These are phyloP conservation scores for Zygosaccharomyces lentus DNA, from an alignment of 805 yeast genomes.

Conservation along the genomic window DNA sequence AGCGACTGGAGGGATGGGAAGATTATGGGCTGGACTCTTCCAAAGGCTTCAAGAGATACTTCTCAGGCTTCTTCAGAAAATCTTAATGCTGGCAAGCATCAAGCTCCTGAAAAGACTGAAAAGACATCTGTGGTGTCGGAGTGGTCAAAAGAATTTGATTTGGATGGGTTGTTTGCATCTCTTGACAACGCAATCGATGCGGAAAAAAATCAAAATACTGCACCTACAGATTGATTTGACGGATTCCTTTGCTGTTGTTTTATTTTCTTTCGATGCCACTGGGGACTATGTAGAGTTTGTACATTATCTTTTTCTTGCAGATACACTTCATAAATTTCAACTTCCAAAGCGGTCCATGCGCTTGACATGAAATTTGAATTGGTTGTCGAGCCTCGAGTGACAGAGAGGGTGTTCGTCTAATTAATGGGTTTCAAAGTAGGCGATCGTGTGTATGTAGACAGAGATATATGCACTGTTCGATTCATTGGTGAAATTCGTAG, in stretches of 20 bases:
- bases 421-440: slow-evolving; percentile 21
- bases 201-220: slow-evolving; percentile 24
- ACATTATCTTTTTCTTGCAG: slow-evolving; percentile 2
- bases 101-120: slow-evolving; percentile 44
- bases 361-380: not conserved
- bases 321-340: not conserved
- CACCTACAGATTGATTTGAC: slow-evolving; percentile 1
- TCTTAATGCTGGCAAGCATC: slow-evolving; percentile 34
- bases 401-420: not conserved
- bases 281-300: slow-evolving; percentile 1
- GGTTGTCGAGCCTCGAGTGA: not conserved
- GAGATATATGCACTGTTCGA: slow-evolving; percentile 56
- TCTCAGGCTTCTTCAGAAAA: slow-evolving; percentile 32
- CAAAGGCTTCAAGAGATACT: slow-evolving; percentile 49
- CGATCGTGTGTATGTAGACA: slow-evolving; percentile 37
- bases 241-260: not conserved
- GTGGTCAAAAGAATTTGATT: slow-evolving; percentile 93
- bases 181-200: slow-evolving; percentile 35
- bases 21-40: slow-evolving; percentile 84
- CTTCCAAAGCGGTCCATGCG: too few relatives aligned
- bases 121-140: slow-evolving; percentile 77
- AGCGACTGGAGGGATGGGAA: slow-evolving; percentile 98
- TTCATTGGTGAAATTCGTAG: slow-evolving; percentile 56
- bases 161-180: slow-evolving; percentile 67
- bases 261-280: not conserved